Evolutionary conservation across 352 stramenopile genomes (phyloP).

Genomic region (Elongisporangium undulatum): DNA sequence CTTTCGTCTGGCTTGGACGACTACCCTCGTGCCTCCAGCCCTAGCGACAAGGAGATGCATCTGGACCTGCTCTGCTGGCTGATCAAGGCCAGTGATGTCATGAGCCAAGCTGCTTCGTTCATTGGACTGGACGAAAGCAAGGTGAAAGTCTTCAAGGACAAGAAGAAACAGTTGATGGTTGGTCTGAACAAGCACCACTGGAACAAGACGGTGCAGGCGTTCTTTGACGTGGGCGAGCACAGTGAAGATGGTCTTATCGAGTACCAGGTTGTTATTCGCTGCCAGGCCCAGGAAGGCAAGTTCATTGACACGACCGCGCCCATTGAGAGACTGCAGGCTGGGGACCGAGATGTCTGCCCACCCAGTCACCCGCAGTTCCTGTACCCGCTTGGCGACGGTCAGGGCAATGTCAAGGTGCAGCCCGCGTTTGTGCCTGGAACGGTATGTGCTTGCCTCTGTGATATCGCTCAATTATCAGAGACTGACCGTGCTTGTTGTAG

Average conservation of each 20-base stretch:
- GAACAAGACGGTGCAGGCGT: constrained; percentile 57
- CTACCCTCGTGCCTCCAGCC: constrained; percentile 82
- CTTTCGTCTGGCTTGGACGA: constrained; percentile 92
- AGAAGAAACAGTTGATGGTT: constrained; percentile 30
- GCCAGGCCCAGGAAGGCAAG: constrained; percentile 40
- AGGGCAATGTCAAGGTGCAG: constrained; percentile 68
- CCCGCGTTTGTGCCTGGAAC: constrained; percentile 60
- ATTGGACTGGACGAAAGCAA: constrained; percentile 21
- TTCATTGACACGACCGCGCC: constrained; percentile 37
- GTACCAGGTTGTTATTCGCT: constrained; percentile 62
- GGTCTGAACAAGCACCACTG: constrained; percentile 69
- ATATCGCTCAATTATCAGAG: background rate
- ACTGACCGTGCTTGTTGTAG: constrained; percentile 9
- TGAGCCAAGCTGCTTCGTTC: constrained; percentile 38
- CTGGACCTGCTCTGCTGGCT: constrained; percentile 92
- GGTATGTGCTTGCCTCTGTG: constrained; percentile 9
- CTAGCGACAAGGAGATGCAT: constrained; percentile 80
- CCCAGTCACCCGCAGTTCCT: constrained; percentile 56
- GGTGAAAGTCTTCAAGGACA: constrained; percentile 16
- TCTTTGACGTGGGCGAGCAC: constrained; percentile 81
- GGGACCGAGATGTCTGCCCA: constrained; percentile 38
- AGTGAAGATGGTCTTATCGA: constrained; percentile 68
- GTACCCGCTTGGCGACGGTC: constrained; percentile 78
- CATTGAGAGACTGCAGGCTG: constrained; percentile 25
- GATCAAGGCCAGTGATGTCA: constrained; percentile 59